Conservation (phyloP, 257 asterid genomes). For the Cordia subcordata region DNA sequence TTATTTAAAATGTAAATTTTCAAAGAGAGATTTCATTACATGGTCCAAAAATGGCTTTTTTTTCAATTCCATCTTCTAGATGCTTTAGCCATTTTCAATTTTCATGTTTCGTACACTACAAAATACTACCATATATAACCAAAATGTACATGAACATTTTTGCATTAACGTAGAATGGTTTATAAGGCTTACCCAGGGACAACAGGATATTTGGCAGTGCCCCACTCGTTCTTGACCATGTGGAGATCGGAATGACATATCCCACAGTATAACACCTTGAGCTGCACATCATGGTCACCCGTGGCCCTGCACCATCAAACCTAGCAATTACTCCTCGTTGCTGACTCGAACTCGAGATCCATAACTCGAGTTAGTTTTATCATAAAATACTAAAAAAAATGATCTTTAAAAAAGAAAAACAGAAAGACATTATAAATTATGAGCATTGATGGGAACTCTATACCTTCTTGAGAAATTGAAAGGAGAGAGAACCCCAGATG, state of each 20-base stretch:
- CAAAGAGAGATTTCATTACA: too few relatives aligned
- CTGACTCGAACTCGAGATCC: too few relatives aligned
- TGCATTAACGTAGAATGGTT: background rate
- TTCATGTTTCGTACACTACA: too few relatives aligned
- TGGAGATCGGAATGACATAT: slow-evolving; percentile 50
- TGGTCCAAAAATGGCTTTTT: too few relatives aligned
- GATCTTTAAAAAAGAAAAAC: too few relatives aligned
- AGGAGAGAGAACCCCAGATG: slow-evolving; percentile 28
- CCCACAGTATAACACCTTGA: slow-evolving; percentile 36
- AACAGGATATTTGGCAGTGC: slow-evolving; percentile 26
- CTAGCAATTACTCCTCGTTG: too few relatives aligned
- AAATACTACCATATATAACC: too few relatives aligned
- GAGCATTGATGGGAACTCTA: background rate
- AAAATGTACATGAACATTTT: too few relatives aligned
- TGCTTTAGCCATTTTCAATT: background rate
- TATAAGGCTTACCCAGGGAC: slow-evolving; percentile 33
- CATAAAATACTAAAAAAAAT: too few relatives aligned
- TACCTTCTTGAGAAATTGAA: slow-evolving; percentile 37
- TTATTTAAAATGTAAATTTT: too few relatives aligned
- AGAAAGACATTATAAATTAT: background rate
- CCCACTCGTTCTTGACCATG: slow-evolving; percentile 35
- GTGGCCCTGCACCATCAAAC: slow-evolving; percentile 25
- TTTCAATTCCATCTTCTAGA: too few relatives aligned
- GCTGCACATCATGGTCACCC: slow-evolving; percentile 35
- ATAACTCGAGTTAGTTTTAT: too few relatives aligned